phyloP scores from a whole-genome alignment of 805 yeast species.

The Metschnikowia chrysomelidarum region DNA sequence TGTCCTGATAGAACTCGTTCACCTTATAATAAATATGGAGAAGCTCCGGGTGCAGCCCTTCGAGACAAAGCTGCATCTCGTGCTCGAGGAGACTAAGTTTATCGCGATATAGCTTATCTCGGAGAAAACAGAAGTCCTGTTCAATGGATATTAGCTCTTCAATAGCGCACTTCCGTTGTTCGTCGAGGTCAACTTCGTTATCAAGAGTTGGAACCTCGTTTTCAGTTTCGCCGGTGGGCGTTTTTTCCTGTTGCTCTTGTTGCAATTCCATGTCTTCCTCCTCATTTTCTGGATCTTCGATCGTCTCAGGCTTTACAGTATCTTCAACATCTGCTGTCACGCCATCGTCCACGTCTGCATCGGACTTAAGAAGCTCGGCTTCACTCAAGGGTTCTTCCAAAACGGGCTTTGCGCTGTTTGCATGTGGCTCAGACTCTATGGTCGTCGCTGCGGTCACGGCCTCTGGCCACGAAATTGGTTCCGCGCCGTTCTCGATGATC shows the following conservation, averaged over 20 bases:
- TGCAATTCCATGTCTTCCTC: too few species aligned
- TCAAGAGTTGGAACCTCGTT: constrained; percentile 2
- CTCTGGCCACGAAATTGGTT: constrained; percentile 4
- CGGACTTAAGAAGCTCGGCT: constrained; percentile 19
- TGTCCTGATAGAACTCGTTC: constrained; percentile 70
- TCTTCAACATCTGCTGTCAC: constrained; percentile 11
- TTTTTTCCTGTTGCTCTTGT: constrained; percentile 18
- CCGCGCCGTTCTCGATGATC: constrained; percentile 9
- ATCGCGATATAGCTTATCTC: constrained; percentile 84
- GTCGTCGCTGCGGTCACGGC: constrained; percentile 7
- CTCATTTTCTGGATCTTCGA: constrained; percentile 20
- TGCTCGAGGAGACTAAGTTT: constrained; percentile 73
- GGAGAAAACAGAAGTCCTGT: constrained; percentile 76
- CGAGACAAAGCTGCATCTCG: constrained; percentile 81
- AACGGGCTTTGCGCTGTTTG: background rate
- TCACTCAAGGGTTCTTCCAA: constrained; percentile 3
- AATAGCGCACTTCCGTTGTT: constrained; percentile 60
- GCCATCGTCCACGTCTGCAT: constrained; percentile 13
- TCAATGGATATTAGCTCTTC: constrained; percentile 77
- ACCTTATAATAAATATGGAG: constrained; percentile 68
- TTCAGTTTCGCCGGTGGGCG: constrained; percentile 8
- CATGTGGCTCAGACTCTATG: background rate
- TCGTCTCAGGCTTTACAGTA: constrained; percentile 21
- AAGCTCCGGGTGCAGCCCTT: constrained; percentile 91
- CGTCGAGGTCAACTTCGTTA: constrained; percentile 27